These are phyloP conservation scores for Phytopythium delawarense DNA, from an alignment of 352 stramenopile species.

Conservation along the genomic window DNA sequence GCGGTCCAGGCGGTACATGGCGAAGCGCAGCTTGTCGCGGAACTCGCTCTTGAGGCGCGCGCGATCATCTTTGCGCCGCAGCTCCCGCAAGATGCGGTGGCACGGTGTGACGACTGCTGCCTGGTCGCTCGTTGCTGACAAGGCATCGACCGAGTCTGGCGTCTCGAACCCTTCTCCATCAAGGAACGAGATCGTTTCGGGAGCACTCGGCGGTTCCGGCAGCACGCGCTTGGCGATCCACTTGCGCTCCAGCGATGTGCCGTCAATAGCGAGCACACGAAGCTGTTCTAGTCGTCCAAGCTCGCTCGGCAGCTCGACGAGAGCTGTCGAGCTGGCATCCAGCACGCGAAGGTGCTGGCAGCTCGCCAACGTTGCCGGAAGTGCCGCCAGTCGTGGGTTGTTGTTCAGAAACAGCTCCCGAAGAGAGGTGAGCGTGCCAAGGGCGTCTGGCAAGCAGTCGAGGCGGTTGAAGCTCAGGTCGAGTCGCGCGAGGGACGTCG, in stretches of 20 bases:
- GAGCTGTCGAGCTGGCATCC: slow-evolving; percentile 62
- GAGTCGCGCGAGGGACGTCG: slow-evolving; percentile 46
- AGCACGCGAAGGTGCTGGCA: slow-evolving; percentile 70
- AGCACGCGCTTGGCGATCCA: slow-evolving; percentile 62
- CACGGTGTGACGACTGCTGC: slow-evolving; percentile 19
- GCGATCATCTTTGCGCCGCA: slow-evolving; percentile 63
- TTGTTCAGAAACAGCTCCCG: slow-evolving; percentile 83
- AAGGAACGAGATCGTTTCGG: neutral
- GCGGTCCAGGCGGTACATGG: slow-evolving; percentile 54
- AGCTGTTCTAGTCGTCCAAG: slow-evolving; percentile 63
- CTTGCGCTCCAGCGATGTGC: slow-evolving; percentile 56
- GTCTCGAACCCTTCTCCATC: slow-evolving; percentile 4
- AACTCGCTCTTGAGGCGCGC: slow-evolving; percentile 51
- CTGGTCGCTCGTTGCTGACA: neutral
- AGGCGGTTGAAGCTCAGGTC: slow-evolving; percentile 85
- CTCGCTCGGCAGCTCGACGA: slow-evolving; percentile 57
- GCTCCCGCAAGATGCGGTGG: slow-evolving; percentile 46
- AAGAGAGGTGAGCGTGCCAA: slow-evolving; percentile 52
- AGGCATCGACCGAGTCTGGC: neutral
- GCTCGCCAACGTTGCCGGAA: slow-evolving; percentile 53
- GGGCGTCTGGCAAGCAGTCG: slow-evolving; percentile 39
- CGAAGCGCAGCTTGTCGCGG: slow-evolving; percentile 51
- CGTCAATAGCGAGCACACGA: slow-evolving; percentile 63
- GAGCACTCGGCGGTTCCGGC: slow-evolving; percentile 8
- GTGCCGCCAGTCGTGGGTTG: slow-evolving; percentile 54